phyloP scores from a whole-genome alignment of 73 alveolate genomes.

The Blepharisma japonicum region DNA sequence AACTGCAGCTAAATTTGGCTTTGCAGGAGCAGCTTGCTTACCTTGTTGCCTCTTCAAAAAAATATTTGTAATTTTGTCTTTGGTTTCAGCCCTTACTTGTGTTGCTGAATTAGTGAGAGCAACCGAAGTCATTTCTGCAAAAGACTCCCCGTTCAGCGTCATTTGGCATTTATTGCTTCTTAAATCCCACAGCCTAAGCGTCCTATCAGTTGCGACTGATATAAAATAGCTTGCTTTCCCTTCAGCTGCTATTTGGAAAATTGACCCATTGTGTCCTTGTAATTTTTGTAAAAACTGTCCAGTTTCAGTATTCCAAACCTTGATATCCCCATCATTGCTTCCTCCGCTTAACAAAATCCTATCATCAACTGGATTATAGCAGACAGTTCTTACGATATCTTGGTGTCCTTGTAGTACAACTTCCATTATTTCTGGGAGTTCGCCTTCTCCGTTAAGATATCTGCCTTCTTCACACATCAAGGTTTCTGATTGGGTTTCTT shows the following conservation, averaged over 20 bases:
- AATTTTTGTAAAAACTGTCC: slow-evolving; percentile 70
- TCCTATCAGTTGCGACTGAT: slow-evolving; percentile 88
- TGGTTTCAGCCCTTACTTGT: background rate
- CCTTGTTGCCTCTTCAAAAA: background rate
- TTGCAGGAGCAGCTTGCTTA: background rate
- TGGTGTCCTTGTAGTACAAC: slow-evolving; percentile 84
- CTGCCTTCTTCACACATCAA: slow-evolving; percentile 33
- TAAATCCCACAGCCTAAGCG: slow-evolving; percentile 90
- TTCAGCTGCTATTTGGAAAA: slow-evolving; percentile 74
- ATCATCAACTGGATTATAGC: slow-evolving; percentile 90
- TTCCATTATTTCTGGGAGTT: slow-evolving; percentile 65
- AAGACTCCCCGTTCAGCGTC: slow-evolving; percentile 44
- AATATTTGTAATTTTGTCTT: background rate
- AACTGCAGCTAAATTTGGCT: slow-evolving; percentile 34
- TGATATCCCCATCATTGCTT: slow-evolving; percentile 42
- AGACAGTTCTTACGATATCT: slow-evolving; percentile 92
- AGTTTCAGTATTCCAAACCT: slow-evolving; percentile 94
- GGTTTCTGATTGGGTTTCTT: slow-evolving; percentile 41
- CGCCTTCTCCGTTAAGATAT: slow-evolving; percentile 7
- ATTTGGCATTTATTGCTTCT: slow-evolving; percentile 60
- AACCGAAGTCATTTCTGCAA: slow-evolving; percentile 71
- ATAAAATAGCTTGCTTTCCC: slow-evolving; percentile 87
- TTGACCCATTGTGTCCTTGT: slow-evolving; percentile 83
- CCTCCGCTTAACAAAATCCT: slow-evolving; percentile 81
- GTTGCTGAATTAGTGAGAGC: slow-evolving; percentile 32